Percentiles rank a stretch among this genome's conserved stretches.
Conservation (phyloP, 1,284 basidiomycete genomes). For the Amylostereum areolatum region DNA sequence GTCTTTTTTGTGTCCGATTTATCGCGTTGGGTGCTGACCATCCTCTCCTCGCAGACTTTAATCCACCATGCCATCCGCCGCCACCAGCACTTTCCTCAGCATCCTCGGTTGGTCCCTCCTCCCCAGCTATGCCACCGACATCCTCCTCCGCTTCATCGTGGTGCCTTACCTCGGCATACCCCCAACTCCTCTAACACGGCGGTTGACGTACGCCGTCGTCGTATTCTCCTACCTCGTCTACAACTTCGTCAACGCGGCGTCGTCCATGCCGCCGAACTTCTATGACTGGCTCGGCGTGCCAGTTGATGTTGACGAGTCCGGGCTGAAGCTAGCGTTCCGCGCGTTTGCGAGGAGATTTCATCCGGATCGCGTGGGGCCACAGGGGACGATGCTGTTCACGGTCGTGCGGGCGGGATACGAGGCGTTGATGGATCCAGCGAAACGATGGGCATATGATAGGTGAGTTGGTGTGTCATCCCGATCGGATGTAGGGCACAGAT, state of each 20-base stretch:
- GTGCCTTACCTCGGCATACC: slow-evolving; percentile 38
- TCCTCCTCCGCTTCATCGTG: slow-evolving; percentile 26
- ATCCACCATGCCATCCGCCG: slow-evolving; percentile 20
- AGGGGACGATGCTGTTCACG: slow-evolving; percentile 69
- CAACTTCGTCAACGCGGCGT: slow-evolving; percentile 51
- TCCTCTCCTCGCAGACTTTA: not conserved
- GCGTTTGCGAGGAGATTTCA: slow-evolving; percentile 70
- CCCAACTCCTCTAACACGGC: slow-evolving; percentile 48
- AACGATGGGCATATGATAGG: slow-evolving; percentile 85
- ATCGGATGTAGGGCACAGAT: too few relatives aligned
- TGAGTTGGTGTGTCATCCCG: slow-evolving; percentile 22
- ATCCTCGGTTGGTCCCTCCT: slow-evolving; percentile 40
- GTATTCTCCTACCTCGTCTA: slow-evolving; percentile 68
- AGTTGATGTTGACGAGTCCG: slow-evolving; percentile 55
- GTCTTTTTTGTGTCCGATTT: too few relatives aligned
- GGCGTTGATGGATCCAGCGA: slow-evolving; percentile 70
- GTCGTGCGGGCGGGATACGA: slow-evolving; percentile 74
- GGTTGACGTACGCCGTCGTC: slow-evolving; percentile 57
- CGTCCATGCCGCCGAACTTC: slow-evolving; percentile 60
- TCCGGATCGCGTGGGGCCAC: slow-evolving; percentile 69
- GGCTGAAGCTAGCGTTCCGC: slow-evolving; percentile 69
- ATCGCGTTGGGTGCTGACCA: not conserved
- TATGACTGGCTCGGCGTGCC: slow-evolving; percentile 69
- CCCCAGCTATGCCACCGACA: slow-evolving; percentile 35
- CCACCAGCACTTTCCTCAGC: slow-evolving; percentile 23